Evolutionary conservation across 202 grass and related monocot genomes (phyloP).

Genomic region (Musa balbisiana): DNA sequence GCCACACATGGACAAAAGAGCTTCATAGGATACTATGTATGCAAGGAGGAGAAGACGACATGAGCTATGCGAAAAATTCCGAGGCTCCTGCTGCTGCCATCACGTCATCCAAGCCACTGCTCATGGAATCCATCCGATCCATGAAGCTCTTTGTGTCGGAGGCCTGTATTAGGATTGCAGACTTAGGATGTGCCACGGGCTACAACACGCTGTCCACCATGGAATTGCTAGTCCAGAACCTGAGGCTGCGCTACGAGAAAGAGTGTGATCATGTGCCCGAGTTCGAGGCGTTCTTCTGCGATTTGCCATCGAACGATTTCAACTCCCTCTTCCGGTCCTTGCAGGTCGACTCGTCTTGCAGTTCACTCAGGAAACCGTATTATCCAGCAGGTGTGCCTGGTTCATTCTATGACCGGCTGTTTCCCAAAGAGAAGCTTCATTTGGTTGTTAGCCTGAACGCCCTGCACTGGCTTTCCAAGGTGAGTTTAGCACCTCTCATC

Average conservation of each 20-base stretch:
- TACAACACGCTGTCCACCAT: conserved; percentile 8
- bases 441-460: conserved; percentile 4
- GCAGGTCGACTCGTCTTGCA: background rate
- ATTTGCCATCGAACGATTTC: conserved; percentile 8
- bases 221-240: background rate
- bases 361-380: background rate
- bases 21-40: conserved; percentile 4
- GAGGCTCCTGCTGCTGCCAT: conserved; percentile 4
- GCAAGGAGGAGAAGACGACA: conserved; percentile 6
- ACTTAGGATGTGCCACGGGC: conserved; percentile 5
- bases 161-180: background rate
- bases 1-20: background rate
- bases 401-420: conserved; percentile 10
- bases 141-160: conserved; percentile 3
- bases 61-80: conserved; percentile 5
- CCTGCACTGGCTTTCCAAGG: conserved; percentile 12
- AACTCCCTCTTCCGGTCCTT: conserved; percentile 7
- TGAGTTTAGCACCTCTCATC: background rate
- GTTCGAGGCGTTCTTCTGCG: conserved; percentile 16
- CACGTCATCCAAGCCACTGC: background rate
- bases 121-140: background rate
- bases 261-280: background rate
- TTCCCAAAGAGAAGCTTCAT: conserved; percentile 6
- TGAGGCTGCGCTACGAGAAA: background rate
- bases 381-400: conserved; percentile 7